Percentiles rank a stretch among this genome's conserved stretches.
These are phyloP conservation scores for Aspergillus sp. DNA, from an alignment of 2,329 filamentous ascomycete genomes.

Conservation along the genomic window DNA sequence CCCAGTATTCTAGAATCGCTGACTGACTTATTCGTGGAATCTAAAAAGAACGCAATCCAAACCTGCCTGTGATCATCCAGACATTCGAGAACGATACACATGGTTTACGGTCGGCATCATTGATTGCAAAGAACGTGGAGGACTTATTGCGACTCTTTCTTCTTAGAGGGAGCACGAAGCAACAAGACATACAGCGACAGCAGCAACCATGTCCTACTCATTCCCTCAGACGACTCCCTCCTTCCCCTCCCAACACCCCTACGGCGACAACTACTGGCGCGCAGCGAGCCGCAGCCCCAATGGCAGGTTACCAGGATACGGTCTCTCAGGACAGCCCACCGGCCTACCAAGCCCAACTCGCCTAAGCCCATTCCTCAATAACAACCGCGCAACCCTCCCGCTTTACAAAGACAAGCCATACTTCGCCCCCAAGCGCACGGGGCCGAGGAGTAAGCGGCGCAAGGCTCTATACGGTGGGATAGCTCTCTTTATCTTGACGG, in stretches of 20 bases:
- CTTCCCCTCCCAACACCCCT: constrained; percentile 57
- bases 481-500: constrained; percentile 47
- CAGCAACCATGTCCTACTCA: constrained; percentile 47
- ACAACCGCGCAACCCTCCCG: constrained; percentile 56
- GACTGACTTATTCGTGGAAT: not conserved
- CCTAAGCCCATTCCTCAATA: constrained; percentile 59
- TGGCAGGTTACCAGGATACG: constrained; percentile 35
- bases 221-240: constrained; percentile 62
- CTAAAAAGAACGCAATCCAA: not conserved
- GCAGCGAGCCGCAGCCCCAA: constrained; percentile 26
- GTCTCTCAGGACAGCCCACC: constrained; percentile 48
- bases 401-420: constrained; percentile 99
- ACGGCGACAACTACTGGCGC: constrained; percentile 63
- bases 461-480: constrained; percentile 55
- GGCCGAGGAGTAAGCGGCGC: constrained; percentile 55
- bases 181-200: not conserved
- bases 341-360: not conserved
- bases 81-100: too few species aligned
- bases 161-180: not conserved
- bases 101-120: not conserved
- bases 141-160: not conserved
- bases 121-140: not conserved
- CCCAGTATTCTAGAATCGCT: not conserved
- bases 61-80: too few species aligned
- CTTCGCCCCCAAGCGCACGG: constrained; percentile 46